A percentile compares a stretch with the other conserved stretches of the same genome.
Conservation (phyloP, 2,329 filamentous ascomycete genomes). For the Hymenoscyphus repandus region DNA sequence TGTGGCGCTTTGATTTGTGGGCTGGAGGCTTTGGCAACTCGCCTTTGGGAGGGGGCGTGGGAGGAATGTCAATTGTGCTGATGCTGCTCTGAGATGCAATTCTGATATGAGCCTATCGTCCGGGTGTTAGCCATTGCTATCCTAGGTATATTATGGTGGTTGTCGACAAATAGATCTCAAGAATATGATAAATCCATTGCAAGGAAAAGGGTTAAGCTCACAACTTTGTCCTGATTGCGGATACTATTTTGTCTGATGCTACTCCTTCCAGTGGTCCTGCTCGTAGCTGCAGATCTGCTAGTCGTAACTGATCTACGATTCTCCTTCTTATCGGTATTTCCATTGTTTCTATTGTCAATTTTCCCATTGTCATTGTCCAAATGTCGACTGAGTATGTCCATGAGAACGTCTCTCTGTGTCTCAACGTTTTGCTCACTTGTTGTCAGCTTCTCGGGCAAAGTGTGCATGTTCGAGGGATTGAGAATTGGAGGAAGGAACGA, state of each 20-base stretch:
- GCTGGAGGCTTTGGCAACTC: neutral
- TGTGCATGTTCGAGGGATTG: neutral
- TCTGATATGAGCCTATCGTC: neutral
- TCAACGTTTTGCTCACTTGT: neutral
- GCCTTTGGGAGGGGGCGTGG: slow-evolving; percentile 9
- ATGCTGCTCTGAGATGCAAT: neutral
- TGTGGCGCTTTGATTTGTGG: neutral
- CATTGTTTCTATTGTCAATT: neutral
- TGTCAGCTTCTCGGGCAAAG: neutral
- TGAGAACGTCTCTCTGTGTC: slow-evolving; percentile 3
- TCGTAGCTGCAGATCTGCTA: neutral
- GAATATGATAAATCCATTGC: neutral
- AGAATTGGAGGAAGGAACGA: neutral
- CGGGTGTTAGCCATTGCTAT: neutral
- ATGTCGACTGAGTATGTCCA: slow-evolving; percentile 8
- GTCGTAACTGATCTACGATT: neutral
- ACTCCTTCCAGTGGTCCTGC: neutral
- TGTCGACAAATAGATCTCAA: neutral
- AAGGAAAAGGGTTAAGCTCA: neutral
- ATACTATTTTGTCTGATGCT: neutral
- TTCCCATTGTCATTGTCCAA: slow-evolving; percentile 2
- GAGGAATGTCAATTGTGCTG: slow-evolving; percentile 6
- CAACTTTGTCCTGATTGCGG: neutral
- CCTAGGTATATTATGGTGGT: neutral
- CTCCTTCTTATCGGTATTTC: neutral